Base-by-base conservation (phyloP, 1,284 basidiomycete genomes). In the Ustilago tritici region DNA sequence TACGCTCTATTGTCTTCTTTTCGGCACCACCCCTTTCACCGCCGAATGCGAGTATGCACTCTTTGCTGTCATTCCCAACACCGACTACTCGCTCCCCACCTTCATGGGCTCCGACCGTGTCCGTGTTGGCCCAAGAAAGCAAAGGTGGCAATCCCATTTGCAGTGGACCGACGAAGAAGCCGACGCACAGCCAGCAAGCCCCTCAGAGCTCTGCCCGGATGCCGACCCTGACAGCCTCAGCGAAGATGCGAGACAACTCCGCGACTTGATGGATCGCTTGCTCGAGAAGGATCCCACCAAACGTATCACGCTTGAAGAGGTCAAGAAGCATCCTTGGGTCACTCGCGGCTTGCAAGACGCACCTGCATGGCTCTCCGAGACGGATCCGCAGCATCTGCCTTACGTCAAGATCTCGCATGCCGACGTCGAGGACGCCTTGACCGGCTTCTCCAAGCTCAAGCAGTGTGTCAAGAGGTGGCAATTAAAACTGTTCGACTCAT, bases 1-100 rank as follows among this genome's bases (percentile, higher is more conserved):
- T 40, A 99, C 97, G 1, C 88, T 98, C 14, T 99, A 95, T 87
- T 97, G 95, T 83, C 90, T 99, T 52, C 89, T 98, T 2, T 98
- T 98, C 80, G 97, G 95, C 31, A 88, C 88, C 61, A 90, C 91
- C 8, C 94, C 94, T 0, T 95, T 92, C 88, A 87, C 89, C 50
- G 88, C 90, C 68, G 84, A 85, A 19, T 89, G 90, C 77, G 94
- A 95, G 87, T 97, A 91, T 85, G 90, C 90, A 50, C 88, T 98
- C 52, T 98, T 97, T 87, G 89, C 92, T 71, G 90, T 92, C 63
- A 97, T 98, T 55, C 92, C 93, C 60, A 91, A 90, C 56, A 90
- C 91, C 43, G 91, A 94, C 80, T 95, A 94, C 89, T 86, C 88
- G 17, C 89, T 93, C 0, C 91, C 91, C 0, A 88, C 89, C 0